These are phyloP conservation scores for Pythium aphanidermatum DNA, from an alignment of 352 stramenopile species.

Conservation along the genomic window DNA sequence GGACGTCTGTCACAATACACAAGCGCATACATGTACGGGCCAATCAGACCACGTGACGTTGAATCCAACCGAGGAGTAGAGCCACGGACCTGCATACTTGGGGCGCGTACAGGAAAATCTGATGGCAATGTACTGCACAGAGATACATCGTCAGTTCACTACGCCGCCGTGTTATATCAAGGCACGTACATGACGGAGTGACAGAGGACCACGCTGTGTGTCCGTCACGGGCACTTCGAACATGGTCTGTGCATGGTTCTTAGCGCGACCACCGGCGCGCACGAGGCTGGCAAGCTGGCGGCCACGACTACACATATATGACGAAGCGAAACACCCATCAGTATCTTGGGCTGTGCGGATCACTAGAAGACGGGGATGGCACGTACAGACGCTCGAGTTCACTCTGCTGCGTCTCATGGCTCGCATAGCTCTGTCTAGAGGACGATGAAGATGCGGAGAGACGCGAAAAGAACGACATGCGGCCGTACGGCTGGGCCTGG, in stretches of 20 bases:
- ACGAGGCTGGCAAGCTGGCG: conserved; percentile 78
- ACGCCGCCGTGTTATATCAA: background rate
- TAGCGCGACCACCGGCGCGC: conserved; percentile 67
- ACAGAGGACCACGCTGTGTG: conserved; percentile 41
- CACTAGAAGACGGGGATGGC: too few species aligned
- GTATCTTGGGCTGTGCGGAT: too few species aligned
- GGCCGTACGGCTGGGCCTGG: background rate
- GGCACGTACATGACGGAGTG: conserved; percentile 39
- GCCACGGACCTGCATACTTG: conserved; percentile 55
- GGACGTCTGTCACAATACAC: conserved; percentile 33
- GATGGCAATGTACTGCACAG: conserved; percentile 48
- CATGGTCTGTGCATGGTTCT: conserved; percentile 81
- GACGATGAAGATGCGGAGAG: conserved; percentile 23
- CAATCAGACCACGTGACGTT: background rate
- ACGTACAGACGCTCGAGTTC: conserved; percentile 76
- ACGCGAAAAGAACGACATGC: conserved; percentile 54
- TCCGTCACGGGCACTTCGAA: conserved; percentile 71
- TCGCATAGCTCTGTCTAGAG: conserved; percentile 24
- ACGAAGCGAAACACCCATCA: too few species aligned
- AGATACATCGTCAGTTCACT: conserved; percentile 1
- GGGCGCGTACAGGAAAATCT: conserved; percentile 68
- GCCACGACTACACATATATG: conserved; percentile 37
- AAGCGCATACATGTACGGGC: background rate
- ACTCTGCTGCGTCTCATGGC: conserved; percentile 72
- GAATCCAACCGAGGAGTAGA: too few species aligned